Evolutionary conservation across 2,329 filamentous ascomycete genomes (phyloP).

Genomic region (Rutstroemia sp.): DNA sequence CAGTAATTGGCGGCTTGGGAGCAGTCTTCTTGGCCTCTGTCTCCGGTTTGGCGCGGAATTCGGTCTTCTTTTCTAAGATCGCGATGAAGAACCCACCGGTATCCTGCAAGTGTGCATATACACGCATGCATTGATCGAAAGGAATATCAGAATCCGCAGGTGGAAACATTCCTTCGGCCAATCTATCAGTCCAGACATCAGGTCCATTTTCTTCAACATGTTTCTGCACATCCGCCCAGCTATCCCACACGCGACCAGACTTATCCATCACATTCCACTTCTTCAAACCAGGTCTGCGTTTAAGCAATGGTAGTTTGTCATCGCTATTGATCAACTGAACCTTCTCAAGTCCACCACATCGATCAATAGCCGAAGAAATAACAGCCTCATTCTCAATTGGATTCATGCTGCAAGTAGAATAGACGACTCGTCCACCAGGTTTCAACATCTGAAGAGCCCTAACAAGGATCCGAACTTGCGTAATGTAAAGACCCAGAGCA

Average conservation of each 20-base stretch:
- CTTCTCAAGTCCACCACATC: constrained; percentile 76
- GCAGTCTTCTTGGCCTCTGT: constrained; percentile 45
- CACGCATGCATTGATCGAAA: constrained; percentile 82
- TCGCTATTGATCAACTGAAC: constrained; percentile 81
- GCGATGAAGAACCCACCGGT: constrained; percentile 98
- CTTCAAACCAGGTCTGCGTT: constrained; percentile 68
- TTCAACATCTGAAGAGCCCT: constrained; percentile 94
- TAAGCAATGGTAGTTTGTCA: constrained; percentile 66
- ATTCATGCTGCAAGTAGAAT: constrained; percentile 99
- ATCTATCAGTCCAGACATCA: constrained; percentile 52
- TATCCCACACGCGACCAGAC: constrained; percentile 67
- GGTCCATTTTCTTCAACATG: constrained; percentile 54
- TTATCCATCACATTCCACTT: constrained; percentile 92
- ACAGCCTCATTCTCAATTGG: constrained; percentile 96
- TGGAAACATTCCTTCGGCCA: constrained; percentile 82
- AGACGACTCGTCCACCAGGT: constrained; percentile 87
- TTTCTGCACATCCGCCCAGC: constrained; percentile 73
- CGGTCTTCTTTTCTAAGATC: constrained; percentile 83
- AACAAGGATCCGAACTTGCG: constrained; percentile 83
- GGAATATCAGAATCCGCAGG: constrained; percentile 57
- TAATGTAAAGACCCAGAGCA: constrained; percentile 77
- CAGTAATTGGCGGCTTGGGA: constrained; percentile 30
- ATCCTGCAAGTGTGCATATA: constrained; percentile 93
- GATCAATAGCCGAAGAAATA: constrained; percentile 76
- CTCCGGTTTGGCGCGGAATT: constrained; percentile 73